phyloP scores from a whole-genome alignment of 148 eudicot species.

The Arctostaphylos glauca region DNA sequence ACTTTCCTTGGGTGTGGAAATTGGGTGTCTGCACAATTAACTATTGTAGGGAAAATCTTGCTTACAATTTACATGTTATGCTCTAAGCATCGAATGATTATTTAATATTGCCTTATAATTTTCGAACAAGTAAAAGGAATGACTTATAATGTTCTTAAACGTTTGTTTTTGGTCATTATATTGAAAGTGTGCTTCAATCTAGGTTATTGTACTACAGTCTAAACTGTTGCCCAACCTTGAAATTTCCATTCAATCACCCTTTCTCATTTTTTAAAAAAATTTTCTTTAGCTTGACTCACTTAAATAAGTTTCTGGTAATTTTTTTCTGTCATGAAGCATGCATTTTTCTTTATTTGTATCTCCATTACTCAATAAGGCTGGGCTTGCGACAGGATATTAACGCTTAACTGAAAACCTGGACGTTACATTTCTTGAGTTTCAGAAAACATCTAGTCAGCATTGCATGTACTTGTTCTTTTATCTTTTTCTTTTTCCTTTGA shows the following conservation, averaged over 20 bases:
- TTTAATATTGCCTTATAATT: background rate
- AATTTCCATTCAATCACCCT: background rate
- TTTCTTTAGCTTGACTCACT: background rate
- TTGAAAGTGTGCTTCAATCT: slow-evolving; percentile 4
- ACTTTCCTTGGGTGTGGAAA: background rate
- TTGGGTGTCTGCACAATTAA: background rate
- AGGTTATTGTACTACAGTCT: background rate
- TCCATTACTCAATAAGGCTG: background rate
- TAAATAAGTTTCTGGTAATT: background rate
- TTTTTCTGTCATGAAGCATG: background rate
- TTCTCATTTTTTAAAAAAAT: background rate
- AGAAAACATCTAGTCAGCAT: background rate
- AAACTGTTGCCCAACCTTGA: background rate
- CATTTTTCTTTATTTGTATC: background rate
- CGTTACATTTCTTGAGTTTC: background rate
- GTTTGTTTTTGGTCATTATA: background rate
- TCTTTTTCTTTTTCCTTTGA: background rate
- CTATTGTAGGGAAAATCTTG: background rate
- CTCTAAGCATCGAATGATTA: background rate
- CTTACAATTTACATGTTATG: background rate
- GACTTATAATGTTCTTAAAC: background rate
- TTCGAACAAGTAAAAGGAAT: background rate
- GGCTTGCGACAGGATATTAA: background rate
- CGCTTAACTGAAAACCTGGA: background rate
- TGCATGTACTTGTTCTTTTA: background rate